These are phyloP conservation scores for Fagopyrum tataricum DNA, from an alignment of 148 eudicot genomes.

Conservation along the genomic window DNA sequence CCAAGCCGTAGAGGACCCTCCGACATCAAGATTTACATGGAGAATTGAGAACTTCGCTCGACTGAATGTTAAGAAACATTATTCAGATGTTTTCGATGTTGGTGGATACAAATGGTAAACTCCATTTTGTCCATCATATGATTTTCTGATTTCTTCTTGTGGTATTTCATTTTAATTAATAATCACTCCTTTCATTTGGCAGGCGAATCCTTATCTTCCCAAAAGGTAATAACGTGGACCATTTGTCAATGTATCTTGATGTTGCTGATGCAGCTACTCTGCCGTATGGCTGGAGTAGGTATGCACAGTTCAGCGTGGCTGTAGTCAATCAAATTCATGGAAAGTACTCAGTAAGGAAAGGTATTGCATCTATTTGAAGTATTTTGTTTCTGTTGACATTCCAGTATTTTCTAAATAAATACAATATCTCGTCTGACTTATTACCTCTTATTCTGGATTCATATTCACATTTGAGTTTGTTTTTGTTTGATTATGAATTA, in stretches of 20 bases:
- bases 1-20: slow-evolving; percentile 74
- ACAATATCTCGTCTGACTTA: too few relatives aligned
- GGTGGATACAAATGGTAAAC: slow-evolving; percentile 85
- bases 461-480: too few relatives aligned
- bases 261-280: slow-evolving; percentile 40
- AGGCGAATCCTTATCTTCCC: slow-evolving; percentile 92
- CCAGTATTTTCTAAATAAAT: too few relatives aligned
- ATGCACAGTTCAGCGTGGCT: slow-evolving; percentile 47
- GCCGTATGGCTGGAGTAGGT: slow-evolving; percentile 53
- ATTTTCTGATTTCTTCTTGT: too few relatives aligned
- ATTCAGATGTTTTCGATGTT: slow-evolving; percentile 67
- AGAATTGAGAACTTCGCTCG: slow-evolving; percentile 65
- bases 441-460: too few relatives aligned
- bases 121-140: background rate
- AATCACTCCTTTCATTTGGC: slow-evolving; percentile 17
- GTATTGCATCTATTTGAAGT: slow-evolving; percentile 15
- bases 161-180: background rate
- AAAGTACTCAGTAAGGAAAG: slow-evolving; percentile 43
- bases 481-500: too few relatives aligned
- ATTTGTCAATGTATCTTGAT: slow-evolving; percentile 46
- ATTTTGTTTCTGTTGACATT: too few relatives aligned
- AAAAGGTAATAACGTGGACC: slow-evolving; percentile 64
- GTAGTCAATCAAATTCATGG: slow-evolving; percentile 36
- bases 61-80: slow-evolving; percentile 62
- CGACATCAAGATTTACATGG: slow-evolving; percentile 72